Conservation (phyloP, 352 stramenopile species). For the Elongisporangium undulatum region DNA sequence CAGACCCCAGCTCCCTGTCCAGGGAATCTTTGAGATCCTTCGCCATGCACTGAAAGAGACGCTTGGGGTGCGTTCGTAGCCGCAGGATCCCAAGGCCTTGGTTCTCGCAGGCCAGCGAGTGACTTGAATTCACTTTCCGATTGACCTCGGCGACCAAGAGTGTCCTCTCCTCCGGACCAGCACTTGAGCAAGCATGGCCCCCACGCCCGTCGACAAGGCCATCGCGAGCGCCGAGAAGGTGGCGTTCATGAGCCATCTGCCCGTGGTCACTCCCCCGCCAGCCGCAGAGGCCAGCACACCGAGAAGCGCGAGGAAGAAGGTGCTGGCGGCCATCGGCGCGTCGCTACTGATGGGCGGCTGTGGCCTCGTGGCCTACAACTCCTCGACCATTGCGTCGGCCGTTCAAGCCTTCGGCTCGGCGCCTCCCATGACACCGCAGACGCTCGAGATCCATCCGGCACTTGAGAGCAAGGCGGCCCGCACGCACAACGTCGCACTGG, state of each 20-base stretch:
- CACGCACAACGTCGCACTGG: no score
- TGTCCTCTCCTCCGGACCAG: background rate
- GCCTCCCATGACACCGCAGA: background rate
- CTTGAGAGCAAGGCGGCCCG: no score
- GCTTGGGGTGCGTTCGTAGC: no score
- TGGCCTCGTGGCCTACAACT: background rate
- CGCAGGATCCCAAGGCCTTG: background rate
- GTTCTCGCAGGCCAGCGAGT: no score
- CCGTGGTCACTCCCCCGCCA: background rate
- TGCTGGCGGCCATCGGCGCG: background rate
- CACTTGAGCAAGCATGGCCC: background rate
- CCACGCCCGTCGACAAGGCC: no score
- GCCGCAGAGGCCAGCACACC: no score
- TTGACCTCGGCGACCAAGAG: background rate
- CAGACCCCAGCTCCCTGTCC: no score
- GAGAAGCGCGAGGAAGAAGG: no score
- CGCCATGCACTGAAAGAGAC: no score
- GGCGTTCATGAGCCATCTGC: background rate
- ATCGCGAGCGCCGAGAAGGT: background rate
- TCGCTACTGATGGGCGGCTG: background rate
- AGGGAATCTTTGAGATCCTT: no score
- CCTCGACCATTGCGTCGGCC: background rate
- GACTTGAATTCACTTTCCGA: background rate
- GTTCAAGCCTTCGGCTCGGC: background rate
- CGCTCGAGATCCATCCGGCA: background rate